Evolutionary conservation across 257 asterid species (phyloP), one percentile per base, ranked within the genome.

Genomic region (Forsythia suspensa): DNA sequence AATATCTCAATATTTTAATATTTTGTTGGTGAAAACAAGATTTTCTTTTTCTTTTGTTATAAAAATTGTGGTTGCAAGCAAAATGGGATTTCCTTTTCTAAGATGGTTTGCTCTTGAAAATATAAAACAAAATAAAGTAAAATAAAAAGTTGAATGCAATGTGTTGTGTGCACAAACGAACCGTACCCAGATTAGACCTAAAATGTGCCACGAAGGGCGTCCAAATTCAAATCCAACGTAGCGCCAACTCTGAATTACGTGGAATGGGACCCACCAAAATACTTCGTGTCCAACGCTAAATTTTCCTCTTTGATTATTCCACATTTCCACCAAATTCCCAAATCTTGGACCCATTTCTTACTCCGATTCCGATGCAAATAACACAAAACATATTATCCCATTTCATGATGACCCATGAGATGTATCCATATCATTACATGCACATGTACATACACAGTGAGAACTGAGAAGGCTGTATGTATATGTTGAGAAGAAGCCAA

Each of bases 211-310:
- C 21, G 29, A 16, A 57, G 13, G 18, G 74, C 5, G 5, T 55
- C 61, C n/a, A 67, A 71, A 75, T 73, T 55, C 75, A 80, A 74
- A 73, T 77, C 81, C 87, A 76, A 57, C 79, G 48, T 48, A 52
- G 76, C 75, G 79, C 81, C 86, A 75, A 39, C 75, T 42, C 38
- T 51, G 76, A 83, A 79, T 79, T 84, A 85, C 84, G 86, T 85
- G 89, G 87, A 85, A 0, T 70, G 74, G 82, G 43, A 71, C 85
- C 85, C 76, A 65, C 71, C 76, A 4, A 15, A 70, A 70, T 76
- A 74, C 65, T 46, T 75, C 20, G 40, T 13, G 12, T 42, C 40
- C 61, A 66, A 61, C 59, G 72, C 51, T 73, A 12, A 77, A 63
- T 24, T 63, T 63, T 63, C 70, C 40, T 29, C n/a, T 29, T 29